Conservation (phyloP, 805 yeast species). For the Suhomyces vadensis region DNA sequence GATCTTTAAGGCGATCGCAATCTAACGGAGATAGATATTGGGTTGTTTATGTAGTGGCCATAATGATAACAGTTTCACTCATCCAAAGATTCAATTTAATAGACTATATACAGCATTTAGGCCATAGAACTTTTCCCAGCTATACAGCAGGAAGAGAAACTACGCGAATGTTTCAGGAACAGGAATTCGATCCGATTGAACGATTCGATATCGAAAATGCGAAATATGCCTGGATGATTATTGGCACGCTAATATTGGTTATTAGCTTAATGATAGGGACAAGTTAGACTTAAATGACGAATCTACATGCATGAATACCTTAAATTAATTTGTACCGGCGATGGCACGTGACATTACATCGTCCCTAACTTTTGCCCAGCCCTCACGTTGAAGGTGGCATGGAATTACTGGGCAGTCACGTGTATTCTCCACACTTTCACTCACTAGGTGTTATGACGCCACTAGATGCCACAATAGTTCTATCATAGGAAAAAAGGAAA, state of each 20-base stretch:
- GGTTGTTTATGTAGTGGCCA: neutral
- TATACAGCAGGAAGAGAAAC: neutral
- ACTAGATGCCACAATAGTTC: neutral
- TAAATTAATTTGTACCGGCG: too few relatives aligned
- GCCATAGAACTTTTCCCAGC: neutral
- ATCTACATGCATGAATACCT: too few relatives aligned
- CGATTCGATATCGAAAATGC: conserved; percentile 28
- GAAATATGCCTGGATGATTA: conserved; percentile 21
- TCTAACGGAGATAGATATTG: neutral
- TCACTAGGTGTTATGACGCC: neutral
- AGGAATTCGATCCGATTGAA: conserved; percentile 29
- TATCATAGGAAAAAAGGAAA: neutral
- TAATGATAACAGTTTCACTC: neutral
- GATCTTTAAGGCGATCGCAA: neutral
- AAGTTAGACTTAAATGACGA: neutral
- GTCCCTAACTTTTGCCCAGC: neutral
- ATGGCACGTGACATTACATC: neutral
- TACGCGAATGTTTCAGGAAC: conserved; percentile 19
- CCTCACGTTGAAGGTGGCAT: too few relatives aligned
- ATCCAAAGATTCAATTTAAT: neutral
- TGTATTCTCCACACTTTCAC: neutral
- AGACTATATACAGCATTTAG: neutral
- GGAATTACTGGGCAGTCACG: too few relatives aligned
- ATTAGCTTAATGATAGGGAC: neutral
- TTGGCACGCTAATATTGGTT: conserved; percentile 1